These are phyloP conservation scores for Aspergillus unguis DNA, from an alignment of 2,329 filamentous ascomycete genomes.

Conservation along the genomic window DNA sequence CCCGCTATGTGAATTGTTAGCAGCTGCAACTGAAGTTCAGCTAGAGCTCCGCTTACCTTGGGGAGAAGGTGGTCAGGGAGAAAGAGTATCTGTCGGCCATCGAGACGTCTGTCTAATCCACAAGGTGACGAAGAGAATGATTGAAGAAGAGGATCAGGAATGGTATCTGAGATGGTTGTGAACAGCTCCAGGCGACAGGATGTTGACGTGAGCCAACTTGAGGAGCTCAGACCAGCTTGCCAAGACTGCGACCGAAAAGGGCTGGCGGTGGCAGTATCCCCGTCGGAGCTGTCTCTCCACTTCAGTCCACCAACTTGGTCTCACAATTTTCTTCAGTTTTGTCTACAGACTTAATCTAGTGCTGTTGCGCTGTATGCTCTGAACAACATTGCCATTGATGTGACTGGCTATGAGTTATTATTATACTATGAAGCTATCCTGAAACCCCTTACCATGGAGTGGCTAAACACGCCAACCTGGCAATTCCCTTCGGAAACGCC, in stretches of 20 bases:
- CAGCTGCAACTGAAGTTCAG: slow-evolving; percentile 14
- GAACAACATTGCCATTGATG: slow-evolving; percentile 14
- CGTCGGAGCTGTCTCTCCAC: slow-evolving; percentile 19
- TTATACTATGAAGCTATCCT: slow-evolving; percentile 4
- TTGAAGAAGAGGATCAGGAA: slow-evolving; percentile 3
- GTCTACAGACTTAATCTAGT: slow-evolving; percentile 13
- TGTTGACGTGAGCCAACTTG: slow-evolving; percentile 28
- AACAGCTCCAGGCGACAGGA: slow-evolving; percentile 29
- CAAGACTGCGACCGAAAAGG: slow-evolving; percentile 11
- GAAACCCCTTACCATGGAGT: slow-evolving; percentile 11
- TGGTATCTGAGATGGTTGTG: slow-evolving; percentile 17
- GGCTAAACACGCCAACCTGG: slow-evolving; percentile 25
- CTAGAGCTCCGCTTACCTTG: slow-evolving; percentile 62
- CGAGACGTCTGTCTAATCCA: slow-evolving; percentile 30
- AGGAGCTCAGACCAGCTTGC: slow-evolving; percentile 14
- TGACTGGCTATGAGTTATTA: slow-evolving; percentile 9
- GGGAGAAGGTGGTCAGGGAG: slow-evolving; percentile 98
- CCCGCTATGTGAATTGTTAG: slow-evolving; percentile 64
- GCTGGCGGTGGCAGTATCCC: slow-evolving; percentile 22
- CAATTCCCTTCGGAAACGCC: slow-evolving; percentile 21
- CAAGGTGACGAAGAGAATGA: background rate
- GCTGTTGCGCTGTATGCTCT: slow-evolving; percentile 16
- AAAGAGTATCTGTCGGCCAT: slow-evolving; percentile 99
- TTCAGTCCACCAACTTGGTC: background rate
- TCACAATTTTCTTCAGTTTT: slow-evolving; percentile 3